Conservation (phyloP, 225 moss, liverwort and hornwort species). For the Ulota crispa region DNA sequence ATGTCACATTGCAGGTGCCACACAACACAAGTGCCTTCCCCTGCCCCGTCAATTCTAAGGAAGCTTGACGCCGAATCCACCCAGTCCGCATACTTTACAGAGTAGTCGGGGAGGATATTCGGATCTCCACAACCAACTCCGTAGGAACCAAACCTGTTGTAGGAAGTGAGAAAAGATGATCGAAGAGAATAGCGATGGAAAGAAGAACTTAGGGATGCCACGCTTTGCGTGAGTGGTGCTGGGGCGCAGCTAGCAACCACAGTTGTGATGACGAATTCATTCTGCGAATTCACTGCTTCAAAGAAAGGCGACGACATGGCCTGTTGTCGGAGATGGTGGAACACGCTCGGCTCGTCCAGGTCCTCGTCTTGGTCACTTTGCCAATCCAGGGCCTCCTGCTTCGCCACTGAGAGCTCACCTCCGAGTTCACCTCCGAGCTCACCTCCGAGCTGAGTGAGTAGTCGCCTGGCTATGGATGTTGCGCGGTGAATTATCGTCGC, state of each 20-base stretch:
- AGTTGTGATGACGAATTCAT: background rate
- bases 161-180: background rate
- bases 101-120: background rate
- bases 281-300: background rate
- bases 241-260: background rate
- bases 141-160: background rate
- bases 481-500: background rate
- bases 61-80: background rate
- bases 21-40: constrained; percentile 9
- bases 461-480: background rate
- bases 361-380: constrained; percentile 21
- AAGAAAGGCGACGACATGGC: background rate
- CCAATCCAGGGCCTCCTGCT: constrained; percentile 19
- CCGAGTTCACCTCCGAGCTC: background rate
- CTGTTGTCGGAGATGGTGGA: background rate
- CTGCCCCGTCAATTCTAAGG: background rate
- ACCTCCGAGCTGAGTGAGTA: background rate
- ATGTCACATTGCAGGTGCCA: constrained; percentile 35
- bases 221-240: background rate
- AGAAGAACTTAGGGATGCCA: background rate
- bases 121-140: constrained; percentile 1
- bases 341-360: constrained; percentile 5
- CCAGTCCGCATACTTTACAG: constrained; percentile 3
- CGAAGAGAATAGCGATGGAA: constrained; percentile 22
- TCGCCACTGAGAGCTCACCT: background rate